Base-by-base conservation (phyloP, 2,329 filamentous ascomycete genomes). In the Penicillium sp. region DNA sequence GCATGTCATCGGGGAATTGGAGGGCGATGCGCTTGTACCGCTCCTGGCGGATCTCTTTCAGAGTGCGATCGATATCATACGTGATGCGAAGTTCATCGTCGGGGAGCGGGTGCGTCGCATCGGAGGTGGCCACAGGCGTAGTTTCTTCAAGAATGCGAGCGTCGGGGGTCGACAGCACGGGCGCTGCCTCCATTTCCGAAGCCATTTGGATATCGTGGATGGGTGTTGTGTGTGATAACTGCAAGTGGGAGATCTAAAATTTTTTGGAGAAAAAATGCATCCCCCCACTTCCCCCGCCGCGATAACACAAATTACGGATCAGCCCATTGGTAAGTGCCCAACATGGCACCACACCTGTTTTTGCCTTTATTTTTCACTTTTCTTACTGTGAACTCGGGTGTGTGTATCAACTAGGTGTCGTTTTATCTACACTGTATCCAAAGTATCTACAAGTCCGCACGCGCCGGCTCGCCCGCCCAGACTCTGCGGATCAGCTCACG, bases 1-100 rank as follows among this genome's bases (percentile, higher is more conserved):
- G 81, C 90, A 97, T 95, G 25, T 87, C 81, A 73, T 99, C 94
- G 0, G 94, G 92, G 62, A 99, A 97, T 68, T 99, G 94, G n/a
- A 99, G 76, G 1, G 91, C 94, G 28, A 99, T 82, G 45, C 88
- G 82, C 56, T 75, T 81, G 82, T 90, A 95, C 69, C 79, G 79
- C 39, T 84, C 87, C 5, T 78, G 72, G n/a, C 79, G 78, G 42
- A 99, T 88, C 70, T 96, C 89, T 31, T 75, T 71, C 44, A 90
- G 81, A 0, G 94, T 96, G 50, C 89, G 82, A 53, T 82, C 79
- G 59, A 96, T 87, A 72, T 99, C 94, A 76, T 97, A 99, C 44
- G 88, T 86, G 36, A 85, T 75, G 49, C 77, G 76, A 27, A 97
- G 77, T 65, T 92, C 88, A 65, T 89, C 84, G 59, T 92, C 84